Conservation (phyloP, 2,329 filamentous ascomycete genomes). For the Alternaria incomplexa region DNA sequence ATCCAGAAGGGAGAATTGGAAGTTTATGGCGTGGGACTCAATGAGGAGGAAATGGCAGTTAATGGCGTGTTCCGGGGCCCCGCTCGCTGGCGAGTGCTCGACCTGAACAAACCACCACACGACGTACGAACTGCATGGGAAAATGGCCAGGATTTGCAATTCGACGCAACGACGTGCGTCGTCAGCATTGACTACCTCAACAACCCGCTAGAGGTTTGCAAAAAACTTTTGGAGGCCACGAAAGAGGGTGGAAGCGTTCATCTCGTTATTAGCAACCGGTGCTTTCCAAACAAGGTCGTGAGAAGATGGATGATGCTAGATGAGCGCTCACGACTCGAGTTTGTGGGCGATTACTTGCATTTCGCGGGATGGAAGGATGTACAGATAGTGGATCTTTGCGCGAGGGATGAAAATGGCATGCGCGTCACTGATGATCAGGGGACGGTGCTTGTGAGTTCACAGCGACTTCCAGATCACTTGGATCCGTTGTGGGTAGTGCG, state of each 20-base stretch:
- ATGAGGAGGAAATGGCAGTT: slow-evolving; percentile 51
- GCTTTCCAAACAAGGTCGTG: slow-evolving; percentile 61
- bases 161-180: slow-evolving; percentile 59
- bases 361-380: slow-evolving; percentile 60
- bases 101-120: slow-evolving; percentile 53
- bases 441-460: slow-evolving; percentile 14
- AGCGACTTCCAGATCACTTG: slow-evolving; percentile 22
- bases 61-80: slow-evolving; percentile 44
- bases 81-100: slow-evolving; percentile 43
- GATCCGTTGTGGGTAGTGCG: slow-evolving; percentile 39
- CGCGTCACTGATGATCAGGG: slow-evolving; percentile 32
- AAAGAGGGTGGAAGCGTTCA: slow-evolving; percentile 56
- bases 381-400: slow-evolving; percentile 60
- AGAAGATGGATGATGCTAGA: slow-evolving; percentile 54
- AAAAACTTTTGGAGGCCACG: slow-evolving; percentile 49
- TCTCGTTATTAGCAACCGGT: slow-evolving; percentile 59
- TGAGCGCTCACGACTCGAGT: slow-evolving; percentile 55
- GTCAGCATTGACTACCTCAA: slow-evolving; percentile 61
- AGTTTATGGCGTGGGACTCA: slow-evolving; percentile 59
- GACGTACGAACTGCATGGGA: slow-evolving; percentile 31
- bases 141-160: slow-evolving; percentile 2
- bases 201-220: slow-evolving; percentile 54
- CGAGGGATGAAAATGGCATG: slow-evolving; percentile 39
- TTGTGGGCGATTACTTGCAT: slow-evolving; percentile 60
- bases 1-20: slow-evolving; percentile 42